Evolutionary conservation across 1,284 basidiomycete species (phyloP).

Genomic region (Austropuccinia psidii): DNA sequence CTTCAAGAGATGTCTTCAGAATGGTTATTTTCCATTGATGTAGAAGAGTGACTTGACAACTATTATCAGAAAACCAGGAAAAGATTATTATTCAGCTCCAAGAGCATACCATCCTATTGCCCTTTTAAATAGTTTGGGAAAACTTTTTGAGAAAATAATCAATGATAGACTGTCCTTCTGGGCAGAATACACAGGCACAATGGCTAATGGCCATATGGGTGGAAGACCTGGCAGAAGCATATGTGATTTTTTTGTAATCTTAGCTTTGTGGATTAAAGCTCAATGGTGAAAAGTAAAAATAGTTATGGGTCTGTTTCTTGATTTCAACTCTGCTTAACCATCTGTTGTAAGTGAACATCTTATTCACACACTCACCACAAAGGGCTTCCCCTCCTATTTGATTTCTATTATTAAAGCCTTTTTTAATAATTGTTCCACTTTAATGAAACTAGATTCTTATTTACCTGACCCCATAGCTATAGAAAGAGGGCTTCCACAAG

Average conservation of each 20-base stretch:
- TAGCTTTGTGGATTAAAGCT: neutral
- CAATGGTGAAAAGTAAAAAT: neutral
- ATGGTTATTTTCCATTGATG: neutral
- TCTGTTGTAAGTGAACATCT: neutral
- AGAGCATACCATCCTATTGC: neutral
- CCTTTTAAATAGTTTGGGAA: neutral
- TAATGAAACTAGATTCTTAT: neutral
- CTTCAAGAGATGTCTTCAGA: neutral
- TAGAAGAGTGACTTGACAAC: neutral
- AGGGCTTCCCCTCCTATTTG: neutral
- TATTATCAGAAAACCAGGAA: neutral
- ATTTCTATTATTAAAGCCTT: neutral
- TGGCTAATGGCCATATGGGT: constrained; percentile 8
- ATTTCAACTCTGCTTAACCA: constrained; percentile 11
- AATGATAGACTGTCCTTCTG: neutral
- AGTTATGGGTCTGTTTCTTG: neutral
- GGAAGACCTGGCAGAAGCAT: neutral
- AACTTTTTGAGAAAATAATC: neutral
- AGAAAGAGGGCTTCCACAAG: neutral
- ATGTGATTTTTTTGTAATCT: neutral
- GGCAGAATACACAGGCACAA: neutral
- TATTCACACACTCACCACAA: neutral
- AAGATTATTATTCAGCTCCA: neutral
- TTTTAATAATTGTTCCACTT: neutral
- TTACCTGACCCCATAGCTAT: neutral